phyloP scores from a whole-genome alignment of 768 basidiomycete genomes.

The Termitomyces heimii region DNA sequence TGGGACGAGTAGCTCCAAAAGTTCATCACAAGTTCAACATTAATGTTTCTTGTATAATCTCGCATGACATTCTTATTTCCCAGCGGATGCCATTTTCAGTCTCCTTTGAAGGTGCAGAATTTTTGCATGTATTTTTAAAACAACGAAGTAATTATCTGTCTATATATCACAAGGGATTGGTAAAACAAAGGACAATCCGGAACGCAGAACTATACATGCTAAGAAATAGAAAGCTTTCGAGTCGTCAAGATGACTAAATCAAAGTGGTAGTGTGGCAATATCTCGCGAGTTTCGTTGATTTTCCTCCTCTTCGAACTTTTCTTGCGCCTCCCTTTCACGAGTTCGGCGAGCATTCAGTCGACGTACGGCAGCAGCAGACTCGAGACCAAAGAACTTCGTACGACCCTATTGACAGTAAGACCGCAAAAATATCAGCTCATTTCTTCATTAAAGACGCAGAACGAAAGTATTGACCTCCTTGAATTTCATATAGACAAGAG shows the following conservation, averaged over 20 bases:
- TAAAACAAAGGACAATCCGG: background rate
- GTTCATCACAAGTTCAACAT: background rate
- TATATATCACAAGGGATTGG: background rate
- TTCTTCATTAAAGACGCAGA: background rate
- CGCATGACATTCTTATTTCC: background rate
- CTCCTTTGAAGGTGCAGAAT: background rate
- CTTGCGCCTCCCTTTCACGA: constrained; percentile 3
- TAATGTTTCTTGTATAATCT: background rate
- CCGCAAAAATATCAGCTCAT: background rate
- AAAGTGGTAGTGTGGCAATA: background rate
- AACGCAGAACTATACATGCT: background rate
- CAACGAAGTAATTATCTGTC: background rate
- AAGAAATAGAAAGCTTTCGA: too few species aligned
- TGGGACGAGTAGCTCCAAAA: too few species aligned
- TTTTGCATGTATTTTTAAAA: background rate
- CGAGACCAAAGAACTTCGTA: constrained; percentile 50
- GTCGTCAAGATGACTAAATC: background rate
- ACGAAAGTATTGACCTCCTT: constrained; percentile 33
- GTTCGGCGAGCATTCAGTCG: constrained; percentile 19
- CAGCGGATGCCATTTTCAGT: background rate
- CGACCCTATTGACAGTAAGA: constrained; percentile 42
- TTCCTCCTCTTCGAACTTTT: background rate
- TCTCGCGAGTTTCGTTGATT: background rate
- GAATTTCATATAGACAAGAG: constrained; percentile 64
- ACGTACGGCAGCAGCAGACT: constrained; percentile 42